Conservation (phyloP, 2,329 filamentous ascomycete species). For the Sphaceloma murrayae region DNA sequence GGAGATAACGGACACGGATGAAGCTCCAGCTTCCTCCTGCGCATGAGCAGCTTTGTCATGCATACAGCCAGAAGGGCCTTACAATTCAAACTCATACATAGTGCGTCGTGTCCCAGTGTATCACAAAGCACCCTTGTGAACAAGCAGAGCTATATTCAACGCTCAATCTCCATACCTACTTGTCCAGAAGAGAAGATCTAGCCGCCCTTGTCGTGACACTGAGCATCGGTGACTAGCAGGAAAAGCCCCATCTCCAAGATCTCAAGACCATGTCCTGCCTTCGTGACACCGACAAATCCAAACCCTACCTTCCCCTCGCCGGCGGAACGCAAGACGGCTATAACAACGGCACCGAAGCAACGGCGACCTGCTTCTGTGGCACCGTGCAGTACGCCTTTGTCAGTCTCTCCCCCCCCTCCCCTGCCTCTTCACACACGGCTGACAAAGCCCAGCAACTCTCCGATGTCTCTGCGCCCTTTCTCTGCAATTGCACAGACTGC, state of each 20-base stretch:
- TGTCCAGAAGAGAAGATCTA: no score
- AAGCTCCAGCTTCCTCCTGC: no score
- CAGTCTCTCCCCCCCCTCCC: conserved; percentile 25
- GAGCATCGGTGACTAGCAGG: not conserved
- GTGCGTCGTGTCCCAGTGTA: no score
- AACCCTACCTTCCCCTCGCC: not conserved
- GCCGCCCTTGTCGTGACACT: not conserved
- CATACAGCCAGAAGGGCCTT: no score
- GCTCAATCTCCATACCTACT: no score
- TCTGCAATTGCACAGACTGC: conserved; percentile 54
- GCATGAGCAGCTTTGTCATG: no score
- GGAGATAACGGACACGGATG: no score
- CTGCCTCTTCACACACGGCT: conserved; percentile 1
- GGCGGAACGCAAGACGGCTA: not conserved
- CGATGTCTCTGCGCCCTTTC: conserved; percentile 41
- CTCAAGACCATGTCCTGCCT: not conserved
- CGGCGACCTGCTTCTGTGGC: conserved; percentile 51
- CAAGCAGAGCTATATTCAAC: no score
- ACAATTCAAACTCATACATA: no score
- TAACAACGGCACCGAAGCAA: conserved; percentile 30
- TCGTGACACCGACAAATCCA: not conserved
- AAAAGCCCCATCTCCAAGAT: not conserved
- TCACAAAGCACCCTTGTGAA: no score
- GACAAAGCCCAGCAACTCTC: conserved; percentile 29
- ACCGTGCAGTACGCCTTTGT: conserved; percentile 47